Evolutionary conservation across 1,284 basidiomycete species (phyloP).

Genomic region (Naganishia liquefaciens): DNA sequence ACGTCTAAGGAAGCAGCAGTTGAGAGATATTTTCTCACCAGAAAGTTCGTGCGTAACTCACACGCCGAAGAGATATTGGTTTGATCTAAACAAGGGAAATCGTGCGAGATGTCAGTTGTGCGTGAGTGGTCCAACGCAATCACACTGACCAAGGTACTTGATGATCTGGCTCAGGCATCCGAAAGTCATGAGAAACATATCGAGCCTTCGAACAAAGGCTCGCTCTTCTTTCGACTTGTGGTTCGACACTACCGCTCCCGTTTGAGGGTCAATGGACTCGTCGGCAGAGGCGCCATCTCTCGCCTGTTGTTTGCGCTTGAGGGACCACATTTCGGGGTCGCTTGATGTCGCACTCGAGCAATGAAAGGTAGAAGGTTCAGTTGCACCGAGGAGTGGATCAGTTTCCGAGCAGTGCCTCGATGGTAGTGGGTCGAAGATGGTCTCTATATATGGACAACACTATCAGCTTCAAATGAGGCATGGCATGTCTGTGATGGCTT

Average conservation of each 20-base stretch:
- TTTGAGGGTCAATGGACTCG: constrained; percentile 38
- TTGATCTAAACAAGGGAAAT: constrained; percentile 7
- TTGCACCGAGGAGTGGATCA: no score
- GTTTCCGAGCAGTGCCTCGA: no score
- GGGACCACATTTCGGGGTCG: constrained; percentile 3
- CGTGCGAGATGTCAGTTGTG: no score
- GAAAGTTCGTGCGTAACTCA: neutral
- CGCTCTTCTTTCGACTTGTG: constrained; percentile 37
- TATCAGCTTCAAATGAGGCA: neutral
- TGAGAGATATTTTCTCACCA: no score
- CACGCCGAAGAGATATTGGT: constrained; percentile 17
- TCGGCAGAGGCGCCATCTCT: constrained; percentile 27
- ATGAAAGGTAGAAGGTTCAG: no score
- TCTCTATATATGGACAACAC: no score
- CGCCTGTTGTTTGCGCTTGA: constrained; percentile 7
- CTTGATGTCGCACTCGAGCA: neutral
- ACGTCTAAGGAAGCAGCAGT: constrained; percentile 56
- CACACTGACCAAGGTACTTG: constrained; percentile 40
- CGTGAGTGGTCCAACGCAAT: constrained; percentile 57
- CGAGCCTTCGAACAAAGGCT: constrained; percentile 40
- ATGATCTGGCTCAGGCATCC: constrained; percentile 42
- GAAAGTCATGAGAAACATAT: constrained; percentile 40
- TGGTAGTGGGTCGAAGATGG: no score
- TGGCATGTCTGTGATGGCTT: neutral
- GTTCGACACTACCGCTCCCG: constrained; percentile 39